These are phyloP conservation scores for Saraca asoca DNA, from an alignment of 331 rosid genomes.

Conservation along the genomic window DNA sequence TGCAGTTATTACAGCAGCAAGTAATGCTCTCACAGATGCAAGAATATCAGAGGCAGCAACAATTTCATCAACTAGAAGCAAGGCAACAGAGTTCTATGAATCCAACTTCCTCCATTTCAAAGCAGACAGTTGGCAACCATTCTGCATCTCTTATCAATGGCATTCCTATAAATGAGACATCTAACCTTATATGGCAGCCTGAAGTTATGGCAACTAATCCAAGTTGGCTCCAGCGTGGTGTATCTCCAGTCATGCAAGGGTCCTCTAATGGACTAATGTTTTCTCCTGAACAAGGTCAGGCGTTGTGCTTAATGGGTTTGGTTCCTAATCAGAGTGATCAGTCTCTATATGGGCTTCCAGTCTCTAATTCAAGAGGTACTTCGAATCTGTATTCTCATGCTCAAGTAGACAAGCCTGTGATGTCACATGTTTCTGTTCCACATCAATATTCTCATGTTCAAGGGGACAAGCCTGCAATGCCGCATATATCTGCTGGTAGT, in stretches of 20 bases:
- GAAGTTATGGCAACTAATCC: slow-evolving; percentile 66
- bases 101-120: slow-evolving; percentile 68
- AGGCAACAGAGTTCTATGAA: slow-evolving; percentile 73
- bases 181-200: slow-evolving; percentile 79
- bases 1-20: slow-evolving; percentile 87
- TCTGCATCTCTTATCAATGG: slow-evolving; percentile 78
- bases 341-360: slow-evolving; percentile 84
- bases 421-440: slow-evolving; percentile 66
- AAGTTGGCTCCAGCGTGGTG: slow-evolving; percentile 83
- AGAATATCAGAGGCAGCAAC: slow-evolving; percentile 92
- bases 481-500: slow-evolving; percentile 54
- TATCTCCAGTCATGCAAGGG: slow-evolving; percentile 82
- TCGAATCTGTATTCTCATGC: slow-evolving; percentile 67
- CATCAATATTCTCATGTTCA: slow-evolving; percentile 72
- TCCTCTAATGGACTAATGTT: slow-evolving; percentile 70
- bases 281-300: slow-evolving; percentile 80
- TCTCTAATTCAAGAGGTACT: slow-evolving; percentile 70
- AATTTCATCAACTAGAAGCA: slow-evolving; percentile 78
- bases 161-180: slow-evolving; percentile 72
- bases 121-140: slow-evolving; percentile 69
- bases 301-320: slow-evolving; percentile 70
- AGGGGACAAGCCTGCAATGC: slow-evolving; percentile 66
- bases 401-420: slow-evolving; percentile 73
- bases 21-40: slow-evolving; percentile 70
- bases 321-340: slow-evolving; percentile 85